Conservation (phyloP, 331 rosid genomes). For the Rosa hybrid region DNA sequence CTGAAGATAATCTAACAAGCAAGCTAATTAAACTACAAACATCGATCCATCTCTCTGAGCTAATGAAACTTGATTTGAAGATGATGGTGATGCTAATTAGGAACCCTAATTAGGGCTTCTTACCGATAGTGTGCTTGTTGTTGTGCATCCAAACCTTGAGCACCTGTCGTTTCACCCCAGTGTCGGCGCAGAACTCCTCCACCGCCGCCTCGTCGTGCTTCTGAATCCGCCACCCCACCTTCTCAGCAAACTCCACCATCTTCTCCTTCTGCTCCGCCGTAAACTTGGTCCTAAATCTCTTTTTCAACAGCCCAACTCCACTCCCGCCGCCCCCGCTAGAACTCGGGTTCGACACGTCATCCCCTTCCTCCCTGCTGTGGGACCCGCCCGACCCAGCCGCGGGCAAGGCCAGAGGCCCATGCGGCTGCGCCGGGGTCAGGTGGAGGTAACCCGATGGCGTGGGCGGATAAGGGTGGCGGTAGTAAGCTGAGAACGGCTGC, state of each 20-base stretch:
- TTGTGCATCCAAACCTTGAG: slow-evolving; percentile 99
- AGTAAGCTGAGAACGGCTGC: slow-evolving; percentile 49
- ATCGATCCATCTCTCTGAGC: not conserved
- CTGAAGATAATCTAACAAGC: slow-evolving; percentile 4
- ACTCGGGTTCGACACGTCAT: slow-evolving; percentile 75
- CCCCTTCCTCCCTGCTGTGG: slow-evolving; percentile 53
- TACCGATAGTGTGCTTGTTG: slow-evolving; percentile 86
- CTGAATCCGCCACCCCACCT: slow-evolving; percentile 88
- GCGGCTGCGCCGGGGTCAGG: slow-evolving; percentile 44
- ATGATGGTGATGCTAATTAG: not conserved
- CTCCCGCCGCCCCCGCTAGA: slow-evolving; percentile 63
- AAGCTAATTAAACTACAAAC: not conserved
- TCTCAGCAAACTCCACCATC: slow-evolving; percentile 81
- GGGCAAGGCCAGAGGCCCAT: slow-evolving; percentile 55
- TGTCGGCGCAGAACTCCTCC: slow-evolving; percentile 66
- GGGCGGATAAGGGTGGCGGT: slow-evolving; percentile 36
- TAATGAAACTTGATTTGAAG: not conserved
- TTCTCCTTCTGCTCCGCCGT: slow-evolving; percentile 83
- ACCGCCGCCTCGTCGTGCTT: slow-evolving; percentile 79
- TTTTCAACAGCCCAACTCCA: slow-evolving; percentile 47
- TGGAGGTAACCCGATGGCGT: slow-evolving; percentile 58
- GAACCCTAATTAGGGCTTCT: slow-evolving; percentile 57
- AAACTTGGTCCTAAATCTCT: slow-evolving; percentile 73
- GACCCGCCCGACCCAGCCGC: slow-evolving; percentile 30
- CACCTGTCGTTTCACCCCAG: slow-evolving; percentile 55